Conservation (phyloP, 768 basidiomycete genomes). For the Tulasnella sp. region DNA sequence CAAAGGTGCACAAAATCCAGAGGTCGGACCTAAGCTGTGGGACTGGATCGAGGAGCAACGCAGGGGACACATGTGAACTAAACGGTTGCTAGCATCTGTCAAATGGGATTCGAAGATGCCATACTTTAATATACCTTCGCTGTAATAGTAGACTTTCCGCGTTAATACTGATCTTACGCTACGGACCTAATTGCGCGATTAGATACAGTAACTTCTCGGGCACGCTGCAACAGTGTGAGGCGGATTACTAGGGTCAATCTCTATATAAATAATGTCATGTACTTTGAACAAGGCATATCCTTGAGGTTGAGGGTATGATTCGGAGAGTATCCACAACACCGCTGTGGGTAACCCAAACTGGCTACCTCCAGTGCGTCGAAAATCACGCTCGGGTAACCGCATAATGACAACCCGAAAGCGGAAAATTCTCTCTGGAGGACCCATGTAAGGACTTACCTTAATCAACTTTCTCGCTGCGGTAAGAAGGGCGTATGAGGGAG, state of each 20-base stretch:
- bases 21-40: conserved; percentile 31
- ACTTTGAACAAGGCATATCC: not conserved
- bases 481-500: conserved; percentile 31
- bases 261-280: too few relatives aligned
- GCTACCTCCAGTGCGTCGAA: too few relatives aligned
- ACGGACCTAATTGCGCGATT: too few relatives aligned
- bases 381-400: not conserved
- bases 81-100: not conserved
- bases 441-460: not conserved
- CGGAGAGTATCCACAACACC: not conserved
- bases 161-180: too few relatives aligned
- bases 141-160: too few relatives aligned
- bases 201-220: too few relatives aligned
- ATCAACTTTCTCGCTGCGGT: not conserved
- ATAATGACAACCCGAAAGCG: not conserved
- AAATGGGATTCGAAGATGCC: not conserved
- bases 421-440: not conserved
- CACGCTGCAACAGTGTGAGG: not conserved
- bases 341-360: not conserved
- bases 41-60: conserved; percentile 37
- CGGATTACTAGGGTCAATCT: too few relatives aligned
- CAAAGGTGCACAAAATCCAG: conserved; percentile 26
- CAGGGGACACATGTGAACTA: conserved; percentile 4
- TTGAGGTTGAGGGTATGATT: not conserved
- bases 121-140: not conserved